Percentiles rank a stretch among this genome's conserved stretches.
Conservation (phyloP, 805 yeast species). For the Metschnikowia arizonensis region DNA sequence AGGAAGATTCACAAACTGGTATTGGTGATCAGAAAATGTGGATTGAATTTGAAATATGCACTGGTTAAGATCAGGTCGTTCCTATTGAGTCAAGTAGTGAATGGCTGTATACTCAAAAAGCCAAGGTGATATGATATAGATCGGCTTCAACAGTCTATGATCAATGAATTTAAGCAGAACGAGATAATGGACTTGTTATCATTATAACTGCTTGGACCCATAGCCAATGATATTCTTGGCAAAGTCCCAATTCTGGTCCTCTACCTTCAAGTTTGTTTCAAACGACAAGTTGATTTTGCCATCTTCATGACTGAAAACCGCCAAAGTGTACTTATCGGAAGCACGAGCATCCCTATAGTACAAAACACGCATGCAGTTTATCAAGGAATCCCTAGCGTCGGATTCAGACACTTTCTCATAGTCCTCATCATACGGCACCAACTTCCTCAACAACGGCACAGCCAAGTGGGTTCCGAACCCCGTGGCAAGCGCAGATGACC, state of each 20-base stretch:
- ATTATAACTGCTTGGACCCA: slow-evolving; percentile 59
- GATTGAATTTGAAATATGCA: too few species aligned
- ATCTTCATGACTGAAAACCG: slow-evolving; percentile 51
- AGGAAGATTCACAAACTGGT: too few species aligned
- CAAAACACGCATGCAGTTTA: slow-evolving; percentile 87
- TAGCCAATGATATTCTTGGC: slow-evolving; percentile 88
- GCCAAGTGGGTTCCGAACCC: slow-evolving; percentile 97
- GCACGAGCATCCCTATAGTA: slow-evolving; percentile 97
- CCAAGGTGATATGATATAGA: too few species aligned
- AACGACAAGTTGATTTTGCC: slow-evolving; percentile 52
- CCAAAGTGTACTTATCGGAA: slow-evolving; percentile 76
- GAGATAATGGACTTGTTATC: too few species aligned
- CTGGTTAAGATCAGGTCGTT: too few species aligned
- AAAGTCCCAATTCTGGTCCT: slow-evolving; percentile 83
- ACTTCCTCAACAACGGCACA: slow-evolving; percentile 80
- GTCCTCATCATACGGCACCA: slow-evolving; percentile 76
- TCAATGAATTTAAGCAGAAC: too few species aligned
- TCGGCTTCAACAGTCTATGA: too few species aligned
- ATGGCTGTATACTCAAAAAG: too few species aligned
- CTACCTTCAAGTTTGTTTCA: slow-evolving; percentile 63
- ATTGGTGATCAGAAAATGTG: too few species aligned
- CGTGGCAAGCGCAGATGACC: slow-evolving; percentile 86
- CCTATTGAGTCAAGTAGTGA: too few species aligned
- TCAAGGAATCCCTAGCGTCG: slow-evolving; percentile 71
- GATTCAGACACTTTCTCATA: slow-evolving; percentile 63